phyloP scores from a whole-genome alignment of 768 basidiomycete species.

The Termitomyces sp. region DNA sequence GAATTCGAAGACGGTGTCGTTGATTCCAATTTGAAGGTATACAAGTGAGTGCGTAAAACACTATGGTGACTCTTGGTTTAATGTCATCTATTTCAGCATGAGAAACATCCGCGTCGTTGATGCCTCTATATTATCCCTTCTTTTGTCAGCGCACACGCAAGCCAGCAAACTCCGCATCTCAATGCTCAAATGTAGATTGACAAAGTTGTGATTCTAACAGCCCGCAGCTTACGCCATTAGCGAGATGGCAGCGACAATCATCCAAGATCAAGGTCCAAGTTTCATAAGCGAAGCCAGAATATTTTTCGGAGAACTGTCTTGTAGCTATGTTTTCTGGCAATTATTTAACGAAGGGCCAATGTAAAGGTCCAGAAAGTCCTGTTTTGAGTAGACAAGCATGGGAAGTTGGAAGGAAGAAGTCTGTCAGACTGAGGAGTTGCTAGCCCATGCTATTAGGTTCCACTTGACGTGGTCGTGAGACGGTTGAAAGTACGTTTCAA shows the following conservation, averaged over 20 bases:
- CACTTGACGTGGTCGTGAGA: neutral
- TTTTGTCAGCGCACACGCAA: constrained; percentile 31
- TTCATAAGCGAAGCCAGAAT: neutral
- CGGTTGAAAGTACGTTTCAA: neutral
- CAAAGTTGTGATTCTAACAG: neutral
- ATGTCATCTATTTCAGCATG: constrained; percentile 21
- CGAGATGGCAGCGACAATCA: constrained; percentile 3
- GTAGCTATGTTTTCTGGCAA: neutral
- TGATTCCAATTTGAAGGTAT: constrained; percentile 17
- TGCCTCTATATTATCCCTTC: constrained; percentile 34
- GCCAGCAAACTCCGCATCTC: constrained; percentile 1
- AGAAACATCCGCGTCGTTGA: constrained; percentile 42
- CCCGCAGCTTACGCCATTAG: neutral
- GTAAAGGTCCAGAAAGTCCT: neutral
- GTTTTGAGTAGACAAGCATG: neutral
- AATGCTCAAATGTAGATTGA: neutral
- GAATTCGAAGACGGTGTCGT: constrained; percentile 18
- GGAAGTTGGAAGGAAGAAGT: neutral
- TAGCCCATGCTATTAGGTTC: constrained; percentile 6
- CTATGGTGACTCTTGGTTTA: no score
- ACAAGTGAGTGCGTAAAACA: constrained; percentile 12
- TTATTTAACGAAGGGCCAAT: neutral
- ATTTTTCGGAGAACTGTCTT: neutral
- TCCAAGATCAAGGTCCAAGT: neutral
- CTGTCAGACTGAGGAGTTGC: neutral